phyloP scores from a whole-genome alignment of 176 grass and related monocot species.

The Oryza meyeriana region DNA sequence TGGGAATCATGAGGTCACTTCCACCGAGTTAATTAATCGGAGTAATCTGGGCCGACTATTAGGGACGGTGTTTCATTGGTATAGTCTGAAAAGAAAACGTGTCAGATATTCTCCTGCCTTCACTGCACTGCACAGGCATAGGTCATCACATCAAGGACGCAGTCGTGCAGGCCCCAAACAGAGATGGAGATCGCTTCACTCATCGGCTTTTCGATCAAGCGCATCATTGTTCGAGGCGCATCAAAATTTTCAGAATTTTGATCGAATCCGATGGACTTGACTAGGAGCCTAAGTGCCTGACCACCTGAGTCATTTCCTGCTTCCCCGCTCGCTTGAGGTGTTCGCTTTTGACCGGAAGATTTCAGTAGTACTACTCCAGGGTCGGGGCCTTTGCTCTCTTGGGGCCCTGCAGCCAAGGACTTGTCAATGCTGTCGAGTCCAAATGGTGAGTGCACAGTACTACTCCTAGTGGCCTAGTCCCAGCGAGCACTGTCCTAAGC shows the following conservation, averaged over 20 bases:
- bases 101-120: slow-evolving; percentile 71
- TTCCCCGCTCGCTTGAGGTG: neutral
- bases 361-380: neutral
- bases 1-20: slow-evolving; percentile 29
- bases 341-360: slow-evolving; percentile 46
- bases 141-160: slow-evolving; percentile 25
- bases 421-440: slow-evolving; percentile 22
- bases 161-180: neutral
- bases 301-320: slow-evolving; percentile 40
- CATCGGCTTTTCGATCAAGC: neutral
- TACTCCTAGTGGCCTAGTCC: neutral
- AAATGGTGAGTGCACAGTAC: neutral
- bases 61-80: neutral
- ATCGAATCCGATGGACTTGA: slow-evolving; percentile 45
- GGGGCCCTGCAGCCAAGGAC: neutral
- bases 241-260: neutral
- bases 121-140: neutral
- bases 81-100: slow-evolving; percentile 16
- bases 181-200: neutral
- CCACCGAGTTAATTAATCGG: neutral
- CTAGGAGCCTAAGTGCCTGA: slow-evolving; percentile 1
- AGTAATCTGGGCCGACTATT: neutral
- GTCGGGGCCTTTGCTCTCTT: neutral
- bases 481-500: neutral
- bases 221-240: slow-evolving; percentile 32